These are phyloP conservation scores for Arxiozyma slooffiae DNA, from an alignment of 1,139 yeast genomes.

Conservation along the genomic window DNA sequence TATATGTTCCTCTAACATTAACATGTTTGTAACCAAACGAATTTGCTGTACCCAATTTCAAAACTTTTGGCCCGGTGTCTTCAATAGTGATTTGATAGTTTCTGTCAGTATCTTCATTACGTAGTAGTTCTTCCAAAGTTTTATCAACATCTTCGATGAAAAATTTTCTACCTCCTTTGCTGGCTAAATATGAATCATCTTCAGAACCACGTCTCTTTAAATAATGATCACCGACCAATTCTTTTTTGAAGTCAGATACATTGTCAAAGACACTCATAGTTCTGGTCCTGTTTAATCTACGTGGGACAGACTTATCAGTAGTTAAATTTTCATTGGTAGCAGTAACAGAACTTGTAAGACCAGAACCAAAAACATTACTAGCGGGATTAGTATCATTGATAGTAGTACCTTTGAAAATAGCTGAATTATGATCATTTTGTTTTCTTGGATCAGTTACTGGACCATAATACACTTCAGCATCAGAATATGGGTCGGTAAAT, in stretches of 20 bases:
- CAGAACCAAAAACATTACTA: not conserved
- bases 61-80: constrained; percentile 86
- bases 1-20: constrained; percentile 80
- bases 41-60: constrained; percentile 72
- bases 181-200: constrained; percentile 41
- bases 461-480: constrained; percentile 64
- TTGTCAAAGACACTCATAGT: constrained; percentile 36
- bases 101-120: constrained; percentile 76
- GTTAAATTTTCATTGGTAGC: not conserved
- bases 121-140: constrained; percentile 60
- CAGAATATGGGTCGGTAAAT: constrained; percentile 49
- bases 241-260: constrained; percentile 20
- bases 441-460: constrained; percentile 47
- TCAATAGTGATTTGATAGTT: constrained; percentile 86
- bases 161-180: constrained; percentile 42
- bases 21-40: constrained; percentile 69
- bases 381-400: not conserved
- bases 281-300: constrained; percentile 19
- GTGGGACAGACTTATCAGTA: not conserved
- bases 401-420: not conserved
- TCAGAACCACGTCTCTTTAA: constrained; percentile 54
- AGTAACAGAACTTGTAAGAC: not conserved
- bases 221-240: constrained; percentile 14
- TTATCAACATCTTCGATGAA: constrained; percentile 66
- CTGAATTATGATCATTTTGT: not conserved